Percentiles rank a stretch among this genome's conserved stretches.
phyloP scores from a whole-genome alignment of 2,329 filamentous ascomycete species.

The Cladosporium austrohemisphaericum region DNA sequence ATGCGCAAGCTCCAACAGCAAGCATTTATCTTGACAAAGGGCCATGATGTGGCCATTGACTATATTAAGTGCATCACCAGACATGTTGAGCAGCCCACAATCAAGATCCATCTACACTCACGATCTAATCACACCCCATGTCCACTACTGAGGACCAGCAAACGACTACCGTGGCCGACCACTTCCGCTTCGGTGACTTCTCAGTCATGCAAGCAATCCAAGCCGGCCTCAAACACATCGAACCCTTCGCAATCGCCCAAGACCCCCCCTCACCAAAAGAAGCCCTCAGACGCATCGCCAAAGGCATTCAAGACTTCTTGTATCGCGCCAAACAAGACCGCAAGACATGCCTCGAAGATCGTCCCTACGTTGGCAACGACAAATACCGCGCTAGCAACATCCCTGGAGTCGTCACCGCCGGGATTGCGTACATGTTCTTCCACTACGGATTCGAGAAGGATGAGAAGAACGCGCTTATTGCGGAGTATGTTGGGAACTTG shows the following conservation, averaged over 20 bases:
- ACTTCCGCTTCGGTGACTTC: background rate
- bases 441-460: background rate
- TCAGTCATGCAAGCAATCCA: background rate
- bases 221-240: background rate
- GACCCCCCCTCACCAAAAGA: too few relatives aligned
- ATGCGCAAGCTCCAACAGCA: too few relatives aligned
- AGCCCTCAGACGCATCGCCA: background rate
- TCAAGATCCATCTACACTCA: too few relatives aligned
- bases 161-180: background rate
- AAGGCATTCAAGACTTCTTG: background rate
- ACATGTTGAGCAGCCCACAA: too few relatives aligned
- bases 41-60: too few relatives aligned
- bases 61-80: too few relatives aligned
- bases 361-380: background rate
- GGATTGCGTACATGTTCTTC: background rate
- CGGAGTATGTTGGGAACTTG: too few relatives aligned
- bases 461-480: too few relatives aligned
- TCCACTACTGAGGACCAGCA: too few relatives aligned
- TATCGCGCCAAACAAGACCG: background rate
- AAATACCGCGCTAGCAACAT: background rate
- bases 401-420: background rate
- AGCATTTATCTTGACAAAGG: too few relatives aligned
- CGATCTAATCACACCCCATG: too few relatives aligned
- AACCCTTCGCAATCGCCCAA: background rate
- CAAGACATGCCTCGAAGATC: background rate